Base-by-base conservation (phyloP, 108 stramenopile genomes). In the Skeletonema costatum region DNA sequence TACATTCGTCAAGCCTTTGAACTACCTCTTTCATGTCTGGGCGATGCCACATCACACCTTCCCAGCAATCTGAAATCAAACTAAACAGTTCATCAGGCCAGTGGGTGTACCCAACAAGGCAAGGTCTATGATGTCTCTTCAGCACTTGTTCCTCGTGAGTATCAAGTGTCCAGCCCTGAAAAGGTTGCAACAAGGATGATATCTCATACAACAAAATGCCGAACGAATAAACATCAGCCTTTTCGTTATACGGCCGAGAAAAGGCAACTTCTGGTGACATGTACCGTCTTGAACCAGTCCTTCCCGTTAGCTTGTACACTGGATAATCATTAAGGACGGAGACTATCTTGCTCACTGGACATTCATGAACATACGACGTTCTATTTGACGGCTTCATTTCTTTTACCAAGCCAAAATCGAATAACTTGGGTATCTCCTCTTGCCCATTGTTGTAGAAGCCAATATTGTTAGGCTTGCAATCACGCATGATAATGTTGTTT, bases 141-240 rank as follows among this genome's bases (percentile, higher is more conserved):
- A 68, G 30, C 25, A 76, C 67, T 58, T 68, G 86, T 33, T 59
- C 39, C 35, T 72, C 80, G 19, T 71, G 53, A 35, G 75, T 41
- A 11, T 11, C 16, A 7, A 78, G 62, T 10, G 70, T 74, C 58
- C 58, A 81, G 14, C 70, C 75, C 11, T 35, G 12, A 69, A 84
- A 89, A 12, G 89, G 85, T 56, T 73, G 66, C 11, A 81, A 17
- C 46, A 89, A 60, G 16, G 87, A 78, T 19, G 73, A 74, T 50
- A 92, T 73, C 60, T 92, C 89, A 86, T 90, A 93, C 53, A 93
- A 53, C 41, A 90, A 41, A n/a, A 93, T 80, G n/a, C 87, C 87
- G 64, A 89, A 85, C 12, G 76, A 78, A 71, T 90, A 90, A 32
- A 87, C 87, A 66, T 90, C 89, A 12, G 81, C 83, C n/a, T 74